These are phyloP conservation scores for Phaeosphaeriaceae sp. DNA, from an alignment of 2,329 filamentous ascomycete genomes.

Conservation along the genomic window DNA sequence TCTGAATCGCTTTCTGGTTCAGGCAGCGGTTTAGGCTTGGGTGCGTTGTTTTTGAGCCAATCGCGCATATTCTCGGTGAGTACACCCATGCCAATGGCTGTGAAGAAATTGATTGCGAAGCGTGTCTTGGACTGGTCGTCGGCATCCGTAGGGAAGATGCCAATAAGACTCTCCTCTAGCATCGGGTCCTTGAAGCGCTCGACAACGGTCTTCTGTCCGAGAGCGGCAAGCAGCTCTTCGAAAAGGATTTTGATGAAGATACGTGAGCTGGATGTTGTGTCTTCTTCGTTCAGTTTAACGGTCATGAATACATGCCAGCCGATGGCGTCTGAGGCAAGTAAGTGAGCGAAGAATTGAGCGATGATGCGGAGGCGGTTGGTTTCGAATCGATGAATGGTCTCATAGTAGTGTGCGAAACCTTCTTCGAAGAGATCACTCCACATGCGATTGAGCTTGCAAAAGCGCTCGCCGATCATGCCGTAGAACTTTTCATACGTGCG, in stretches of 20 bases:
- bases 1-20: slow-evolving; percentile 43
- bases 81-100: slow-evolving; percentile 92
- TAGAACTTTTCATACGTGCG: slow-evolving; percentile 98
- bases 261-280: slow-evolving; percentile 93
- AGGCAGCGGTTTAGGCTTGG: slow-evolving; percentile 73
- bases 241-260: slow-evolving; percentile 99
- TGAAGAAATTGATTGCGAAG: slow-evolving; percentile 99
- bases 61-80: slow-evolving; percentile 96
- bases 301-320: slow-evolving; percentile 88
- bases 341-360: slow-evolving; percentile 90
- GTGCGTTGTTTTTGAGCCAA: slow-evolving; percentile 79
- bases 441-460: slow-evolving; percentile 92
- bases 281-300: slow-evolving; percentile 92
- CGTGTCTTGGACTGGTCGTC: slow-evolving; percentile 82
- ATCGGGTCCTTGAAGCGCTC: slow-evolving; percentile 76
- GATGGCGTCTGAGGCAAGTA: slow-evolving; percentile 85
- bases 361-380: slow-evolving; percentile 95
- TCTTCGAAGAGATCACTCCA: slow-evolving; percentile 95
- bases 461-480: slow-evolving; percentile 89
- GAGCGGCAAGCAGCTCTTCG: slow-evolving; percentile 85
- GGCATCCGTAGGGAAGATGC: slow-evolving; percentile 88
- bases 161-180: slow-evolving; percentile 77
- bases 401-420: slow-evolving; percentile 90
- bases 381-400: slow-evolving; percentile 96
- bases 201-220: slow-evolving; percentile 82